phyloP scores from a whole-genome alignment of 2,329 filamentous ascomycete genomes.

The Aspergillus sp. region DNA sequence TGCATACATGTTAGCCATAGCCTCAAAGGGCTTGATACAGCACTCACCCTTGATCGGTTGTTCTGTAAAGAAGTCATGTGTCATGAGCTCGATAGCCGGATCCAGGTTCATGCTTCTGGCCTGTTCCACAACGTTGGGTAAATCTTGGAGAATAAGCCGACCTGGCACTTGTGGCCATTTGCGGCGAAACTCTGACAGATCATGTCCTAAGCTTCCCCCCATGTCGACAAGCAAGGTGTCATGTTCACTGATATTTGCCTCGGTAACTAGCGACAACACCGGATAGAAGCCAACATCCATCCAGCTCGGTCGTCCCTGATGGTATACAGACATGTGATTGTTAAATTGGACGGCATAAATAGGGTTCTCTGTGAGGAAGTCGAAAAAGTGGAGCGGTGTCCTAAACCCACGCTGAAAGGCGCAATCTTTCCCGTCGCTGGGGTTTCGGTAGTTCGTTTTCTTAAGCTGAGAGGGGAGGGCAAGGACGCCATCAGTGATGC shows the following conservation, averaged over 20 bases:
- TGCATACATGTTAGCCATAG: not conserved
- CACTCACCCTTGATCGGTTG: slow-evolving; percentile 49
- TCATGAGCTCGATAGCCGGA: slow-evolving; percentile 35
- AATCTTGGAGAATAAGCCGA: slow-evolving; percentile 53
- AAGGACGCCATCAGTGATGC: slow-evolving; percentile 27
- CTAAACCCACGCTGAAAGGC: slow-evolving; percentile 31
- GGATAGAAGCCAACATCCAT: slow-evolving; percentile 36
- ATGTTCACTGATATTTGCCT: not conserved
- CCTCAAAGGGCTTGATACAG: not conserved
- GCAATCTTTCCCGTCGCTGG: slow-evolving; percentile 26
- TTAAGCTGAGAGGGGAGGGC: slow-evolving; percentile 31
- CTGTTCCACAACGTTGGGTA: slow-evolving; percentile 39
- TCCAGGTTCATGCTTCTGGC: slow-evolving; percentile 19
- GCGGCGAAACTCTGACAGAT: slow-evolving; percentile 40
- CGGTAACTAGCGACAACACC: slow-evolving; percentile 24
- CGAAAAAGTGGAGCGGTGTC: slow-evolving; percentile 33
- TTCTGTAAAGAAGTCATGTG: slow-evolving; percentile 51
- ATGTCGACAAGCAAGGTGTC: slow-evolving; percentile 46
- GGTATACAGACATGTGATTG: slow-evolving; percentile 32
- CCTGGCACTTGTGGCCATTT: slow-evolving; percentile 45
- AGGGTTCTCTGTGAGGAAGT: slow-evolving; percentile 27
- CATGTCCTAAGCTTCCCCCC: slow-evolving; percentile 47
- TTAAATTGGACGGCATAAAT: slow-evolving; percentile 26
- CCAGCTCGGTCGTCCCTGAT: slow-evolving; percentile 32
- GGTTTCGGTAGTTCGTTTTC: slow-evolving; percentile 30